Percentiles rank a stretch among this genome's conserved stretches.
phyloP scores from a whole-genome alignment of 1,284 basidiomycete genomes.

The Apiotrichum sp. region DNA sequence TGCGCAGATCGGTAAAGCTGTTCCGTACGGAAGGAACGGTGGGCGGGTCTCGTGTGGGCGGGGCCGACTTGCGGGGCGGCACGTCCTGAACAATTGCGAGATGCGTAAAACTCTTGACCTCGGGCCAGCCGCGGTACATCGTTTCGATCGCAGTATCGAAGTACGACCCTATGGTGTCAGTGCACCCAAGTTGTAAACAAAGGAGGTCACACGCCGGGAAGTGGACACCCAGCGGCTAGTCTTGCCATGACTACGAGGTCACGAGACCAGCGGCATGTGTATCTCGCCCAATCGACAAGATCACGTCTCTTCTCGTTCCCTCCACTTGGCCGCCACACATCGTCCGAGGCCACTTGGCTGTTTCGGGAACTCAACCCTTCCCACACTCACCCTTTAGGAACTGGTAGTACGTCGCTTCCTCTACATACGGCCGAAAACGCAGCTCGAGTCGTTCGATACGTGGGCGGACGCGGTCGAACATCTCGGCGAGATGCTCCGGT shows the following conservation, averaged over 20 bases:
- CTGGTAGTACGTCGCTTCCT: conserved; percentile 46
- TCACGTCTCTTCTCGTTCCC: too few species aligned
- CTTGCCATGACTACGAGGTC: too few species aligned
- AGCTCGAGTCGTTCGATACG: conserved; percentile 41
- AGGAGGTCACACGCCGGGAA: too few species aligned
- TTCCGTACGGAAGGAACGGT: conserved; percentile 4
- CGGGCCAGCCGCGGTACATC: conserved; percentile 39
- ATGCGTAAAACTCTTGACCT: conserved; percentile 47
- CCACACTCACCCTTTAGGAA: conserved; percentile 44
- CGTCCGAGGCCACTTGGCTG: too few species aligned
- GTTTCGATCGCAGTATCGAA: conserved; percentile 47
- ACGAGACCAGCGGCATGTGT: too few species aligned
- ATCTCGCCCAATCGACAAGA: too few species aligned
- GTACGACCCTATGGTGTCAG: conserved; percentile 38
- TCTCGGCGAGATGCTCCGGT: conserved; percentile 47
- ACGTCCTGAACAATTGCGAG: conserved; percentile 46
- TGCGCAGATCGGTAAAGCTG: conserved; percentile 13
- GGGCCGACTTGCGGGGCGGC: conserved; percentile 40
- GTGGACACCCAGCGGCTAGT: too few species aligned
- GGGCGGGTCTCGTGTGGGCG: conserved; percentile 24
- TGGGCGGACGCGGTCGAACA: conserved; percentile 37
- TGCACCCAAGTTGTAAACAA: not conserved
- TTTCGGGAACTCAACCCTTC: too few species aligned
- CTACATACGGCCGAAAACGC: conserved; percentile 47
- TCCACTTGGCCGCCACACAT: too few species aligned